Evolutionary conservation across 805 yeast species (phyloP).

Genomic region (Candida xiaguanensis): DNA sequence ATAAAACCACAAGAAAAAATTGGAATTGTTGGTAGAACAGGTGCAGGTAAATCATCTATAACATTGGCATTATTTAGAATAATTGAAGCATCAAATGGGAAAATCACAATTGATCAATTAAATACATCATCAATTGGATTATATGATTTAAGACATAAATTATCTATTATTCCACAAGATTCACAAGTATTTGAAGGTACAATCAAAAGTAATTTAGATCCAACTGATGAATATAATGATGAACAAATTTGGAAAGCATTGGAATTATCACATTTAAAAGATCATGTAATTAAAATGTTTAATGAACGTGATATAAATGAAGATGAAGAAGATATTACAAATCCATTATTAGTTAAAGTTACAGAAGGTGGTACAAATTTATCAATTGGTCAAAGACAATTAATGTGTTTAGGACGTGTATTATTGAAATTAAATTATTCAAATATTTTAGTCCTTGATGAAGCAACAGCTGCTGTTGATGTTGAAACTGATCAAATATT

Average conservation of each 20-base stretch:
- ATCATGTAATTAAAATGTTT: conserved; percentile 36
- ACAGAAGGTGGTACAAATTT: conserved; percentile 46
- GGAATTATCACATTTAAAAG: conserved; percentile 41
- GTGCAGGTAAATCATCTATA: conserved; percentile 45
- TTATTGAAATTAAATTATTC: conserved; percentile 58
- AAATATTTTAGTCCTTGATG: conserved; percentile 66
- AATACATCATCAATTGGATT: conserved; percentile 36
- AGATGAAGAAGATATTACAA: conserved; percentile 12
- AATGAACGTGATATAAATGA: conserved; percentile 23
- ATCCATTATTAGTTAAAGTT: conserved; percentile 31
- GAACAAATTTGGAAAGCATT: conserved; percentile 41
- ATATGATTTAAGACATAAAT: conserved; percentile 39
- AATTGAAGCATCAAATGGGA: conserved; percentile 36
- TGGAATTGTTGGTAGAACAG: conserved; percentile 46
- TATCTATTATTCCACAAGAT: conserved; percentile 44
- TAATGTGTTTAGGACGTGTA: conserved; percentile 78
- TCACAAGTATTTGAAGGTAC: conserved; percentile 45
- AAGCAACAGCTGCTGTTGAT: conserved; percentile 88
- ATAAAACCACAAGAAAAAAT: conserved; percentile 38
- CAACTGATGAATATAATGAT: conserved; percentile 31
- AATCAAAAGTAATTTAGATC: conserved; percentile 39
- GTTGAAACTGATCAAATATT: conserved; percentile 77
- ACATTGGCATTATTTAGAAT: conserved; percentile 43
- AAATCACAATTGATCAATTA: conserved; percentile 32
- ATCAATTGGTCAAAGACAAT: conserved; percentile 53